Conservation (phyloP, 768 basidiomycete species). For the Hebeloma cylindrosporum region DNA sequence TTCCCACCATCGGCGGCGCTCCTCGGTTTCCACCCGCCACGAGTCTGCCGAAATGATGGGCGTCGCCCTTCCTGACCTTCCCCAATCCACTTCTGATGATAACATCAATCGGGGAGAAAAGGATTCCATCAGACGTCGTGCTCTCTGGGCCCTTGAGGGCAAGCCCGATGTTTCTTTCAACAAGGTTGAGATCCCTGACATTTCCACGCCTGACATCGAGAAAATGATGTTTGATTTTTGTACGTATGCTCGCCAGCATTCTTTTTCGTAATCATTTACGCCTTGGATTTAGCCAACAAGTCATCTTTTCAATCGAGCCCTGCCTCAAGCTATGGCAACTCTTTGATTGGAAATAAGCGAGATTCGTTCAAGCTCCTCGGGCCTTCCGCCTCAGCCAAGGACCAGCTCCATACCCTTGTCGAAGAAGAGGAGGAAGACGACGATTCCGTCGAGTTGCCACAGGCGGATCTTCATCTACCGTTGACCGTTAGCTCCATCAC, state of each 20-base stretch:
- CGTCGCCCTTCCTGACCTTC: conserved; percentile 66
- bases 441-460: conserved; percentile 31
- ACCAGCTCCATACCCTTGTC: conserved; percentile 74
- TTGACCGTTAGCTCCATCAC: conserved; percentile 29
- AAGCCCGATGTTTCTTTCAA: conserved; percentile 68
- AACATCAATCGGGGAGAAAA: conserved; percentile 68
- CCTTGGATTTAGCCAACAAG: conserved; percentile 42
- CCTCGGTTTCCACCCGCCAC: conserved; percentile 84
- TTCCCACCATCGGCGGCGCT: conserved; percentile 83
- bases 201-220: conserved; percentile 57
- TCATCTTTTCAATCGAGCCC: conserved; percentile 61
- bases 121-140: conserved; percentile 78
- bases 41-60: conserved; percentile 95
- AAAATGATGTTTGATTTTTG: conserved; percentile 64
- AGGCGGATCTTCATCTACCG: conserved; percentile 22
- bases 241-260: conserved; percentile 45
- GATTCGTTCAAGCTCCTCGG: conserved; percentile 79
- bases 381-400: conserved; percentile 63
- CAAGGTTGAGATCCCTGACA: conserved; percentile 83
- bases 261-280: conserved; percentile 9
- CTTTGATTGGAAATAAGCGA: conserved; percentile 59
- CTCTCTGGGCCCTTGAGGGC: conserved; percentile 86
- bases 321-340: conserved; percentile 41
- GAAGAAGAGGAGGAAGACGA: conserved; percentile 92
- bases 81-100: conserved; percentile 60